phyloP scores from a whole-genome alignment of 148 eudicot genomes.

The Spergularia bocconei region DNA sequence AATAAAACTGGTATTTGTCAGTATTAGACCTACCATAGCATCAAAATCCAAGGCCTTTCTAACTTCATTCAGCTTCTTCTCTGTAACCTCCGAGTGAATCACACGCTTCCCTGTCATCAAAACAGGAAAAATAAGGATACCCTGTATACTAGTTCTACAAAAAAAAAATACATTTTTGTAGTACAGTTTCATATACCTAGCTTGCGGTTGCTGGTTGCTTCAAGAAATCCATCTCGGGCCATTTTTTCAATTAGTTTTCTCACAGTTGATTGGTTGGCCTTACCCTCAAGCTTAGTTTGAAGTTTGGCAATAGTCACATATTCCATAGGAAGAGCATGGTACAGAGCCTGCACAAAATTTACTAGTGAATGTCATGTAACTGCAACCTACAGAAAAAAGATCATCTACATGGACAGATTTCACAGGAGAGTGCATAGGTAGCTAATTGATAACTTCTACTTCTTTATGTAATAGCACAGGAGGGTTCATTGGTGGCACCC shows the following conservation, averaged over 20 bases:
- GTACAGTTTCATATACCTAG: conserved; percentile 53
- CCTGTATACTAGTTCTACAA: neutral
- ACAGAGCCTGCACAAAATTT: conserved; percentile 66
- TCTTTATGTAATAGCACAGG: too few species aligned
- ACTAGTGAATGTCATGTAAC: conserved; percentile 7
- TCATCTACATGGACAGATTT: neutral
- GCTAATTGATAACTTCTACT: neutral
- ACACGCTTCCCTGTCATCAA: conserved; percentile 75
- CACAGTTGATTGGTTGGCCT: conserved; percentile 57
- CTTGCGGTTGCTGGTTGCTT: conserved; percentile 64
- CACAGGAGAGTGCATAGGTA: neutral
- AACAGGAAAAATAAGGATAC: conserved; percentile 12
- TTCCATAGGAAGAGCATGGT: conserved; percentile 82
- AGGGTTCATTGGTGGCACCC: too few species aligned
- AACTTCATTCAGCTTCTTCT: conserved; percentile 76
- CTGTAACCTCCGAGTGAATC: conserved; percentile 71
- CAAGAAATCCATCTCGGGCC: conserved; percentile 78
- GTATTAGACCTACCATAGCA: conserved; percentile 50
- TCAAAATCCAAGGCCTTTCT: conserved; percentile 54
- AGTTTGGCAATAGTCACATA: conserved; percentile 71
- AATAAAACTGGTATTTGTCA: neutral
- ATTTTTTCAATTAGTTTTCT: conserved; percentile 82
- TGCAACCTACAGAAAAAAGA: neutral
- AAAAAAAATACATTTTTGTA: neutral
- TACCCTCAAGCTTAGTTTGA: conserved; percentile 72